Evolutionary conservation across 2,329 filamentous ascomycete species (phyloP).

Genomic region (Daldinia sp.): DNA sequence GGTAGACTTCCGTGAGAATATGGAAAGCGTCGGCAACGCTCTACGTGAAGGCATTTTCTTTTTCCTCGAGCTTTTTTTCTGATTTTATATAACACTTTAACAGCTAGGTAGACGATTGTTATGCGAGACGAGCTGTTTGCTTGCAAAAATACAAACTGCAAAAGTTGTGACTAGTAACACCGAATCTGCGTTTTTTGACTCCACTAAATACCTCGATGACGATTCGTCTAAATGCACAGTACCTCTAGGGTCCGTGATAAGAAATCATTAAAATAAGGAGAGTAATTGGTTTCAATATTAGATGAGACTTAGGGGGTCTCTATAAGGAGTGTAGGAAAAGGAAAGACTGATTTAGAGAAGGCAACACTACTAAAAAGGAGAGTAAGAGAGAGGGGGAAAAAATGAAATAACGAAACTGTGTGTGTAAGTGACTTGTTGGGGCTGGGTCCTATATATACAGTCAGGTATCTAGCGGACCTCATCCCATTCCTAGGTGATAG

Average conservation of each 20-base stretch:
- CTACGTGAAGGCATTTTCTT: constrained; percentile 46
- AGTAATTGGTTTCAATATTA: constrained; percentile 14
- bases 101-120: constrained; percentile 9
- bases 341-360: constrained; percentile 22
- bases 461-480: neutral
- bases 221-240: constrained; percentile 11
- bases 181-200: constrained; percentile 18
- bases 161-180: constrained; percentile 9
- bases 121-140: constrained; percentile 19
- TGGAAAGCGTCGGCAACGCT: constrained; percentile 42
- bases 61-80: constrained; percentile 16
- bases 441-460: constrained; percentile 22
- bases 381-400: constrained; percentile 10
- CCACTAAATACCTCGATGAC: neutral
- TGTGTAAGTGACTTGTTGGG: constrained; percentile 10
- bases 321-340: constrained; percentile 37
- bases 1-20: constrained; percentile 36
- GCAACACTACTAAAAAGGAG: constrained; percentile 17
- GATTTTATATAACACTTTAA: constrained; percentile 22
- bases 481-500: neutral
- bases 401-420: constrained; percentile 23
- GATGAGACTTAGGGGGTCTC: constrained; percentile 14
- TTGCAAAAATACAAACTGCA: constrained; percentile 9
- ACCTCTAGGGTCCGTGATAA: constrained; percentile 23
- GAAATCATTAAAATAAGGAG: constrained; percentile 21